Percentiles rank a stretch among this genome's conserved stretches.
Evolutionary conservation across 2,329 filamentous ascomycete species (phyloP).

Genomic region (Aspergillus floridensis): DNA sequence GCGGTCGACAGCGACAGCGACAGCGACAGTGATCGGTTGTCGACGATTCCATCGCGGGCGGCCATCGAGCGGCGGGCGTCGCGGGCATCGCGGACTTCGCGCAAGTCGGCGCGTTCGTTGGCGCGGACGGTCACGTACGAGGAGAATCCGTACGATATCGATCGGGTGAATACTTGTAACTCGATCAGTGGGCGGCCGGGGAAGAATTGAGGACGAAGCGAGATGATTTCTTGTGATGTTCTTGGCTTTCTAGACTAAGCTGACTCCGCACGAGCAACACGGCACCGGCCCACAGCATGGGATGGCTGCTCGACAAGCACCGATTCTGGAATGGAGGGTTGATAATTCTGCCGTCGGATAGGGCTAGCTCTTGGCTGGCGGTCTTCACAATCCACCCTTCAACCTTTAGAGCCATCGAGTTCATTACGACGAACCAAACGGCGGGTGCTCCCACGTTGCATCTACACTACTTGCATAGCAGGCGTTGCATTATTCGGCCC

Average conservation of each 20-base stretch:
- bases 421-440: too few relatives aligned
- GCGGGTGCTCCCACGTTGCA: too few relatives aligned
- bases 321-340: too few relatives aligned
- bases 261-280: neutral
- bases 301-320: too few relatives aligned
- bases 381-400: too few relatives aligned
- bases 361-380: too few relatives aligned
- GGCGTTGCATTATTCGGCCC: too few relatives aligned
- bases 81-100: slow-evolving; percentile 1
- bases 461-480: neutral
- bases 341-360: too few relatives aligned
- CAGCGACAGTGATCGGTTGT: slow-evolving; percentile 16
- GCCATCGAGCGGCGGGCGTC: slow-evolving; percentile 18
- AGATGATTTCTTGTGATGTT: neutral
- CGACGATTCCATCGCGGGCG: slow-evolving; percentile 10
- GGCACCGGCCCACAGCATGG: too few relatives aligned
- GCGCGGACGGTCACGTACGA: slow-evolving; percentile 37
- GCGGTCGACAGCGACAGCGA: neutral
- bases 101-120: slow-evolving; percentile 17
- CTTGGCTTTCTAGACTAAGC: neutral
- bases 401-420: too few relatives aligned
- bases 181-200: slow-evolving; percentile 18
- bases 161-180: slow-evolving; percentile 44
- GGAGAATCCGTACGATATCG: slow-evolving; percentile 46
- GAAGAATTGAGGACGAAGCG: neutral